Evolutionary conservation across 306 rosid species (phyloP).

Genomic region (Sechiopsis laciniata): DNA sequence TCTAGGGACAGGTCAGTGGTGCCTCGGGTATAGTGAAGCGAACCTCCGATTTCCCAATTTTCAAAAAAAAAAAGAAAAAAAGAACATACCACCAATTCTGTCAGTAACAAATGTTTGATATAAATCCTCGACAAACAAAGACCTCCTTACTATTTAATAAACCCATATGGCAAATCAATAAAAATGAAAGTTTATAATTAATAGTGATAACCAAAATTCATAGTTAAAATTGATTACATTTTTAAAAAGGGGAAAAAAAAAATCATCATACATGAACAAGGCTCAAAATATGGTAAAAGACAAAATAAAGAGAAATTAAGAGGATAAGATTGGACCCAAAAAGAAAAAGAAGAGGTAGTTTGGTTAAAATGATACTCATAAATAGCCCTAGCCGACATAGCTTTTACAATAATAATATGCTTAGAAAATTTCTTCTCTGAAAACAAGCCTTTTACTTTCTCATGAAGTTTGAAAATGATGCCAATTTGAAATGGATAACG

Average conservation of each 20-base stretch:
- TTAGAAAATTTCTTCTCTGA: not conserved
- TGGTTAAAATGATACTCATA: not conserved
- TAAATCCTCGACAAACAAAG: too few relatives aligned
- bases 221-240: too few relatives aligned
- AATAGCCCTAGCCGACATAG: not conserved
- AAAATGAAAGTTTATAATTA: not conserved
- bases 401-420: not conserved
- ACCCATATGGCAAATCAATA: too few relatives aligned
- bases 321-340: not conserved
- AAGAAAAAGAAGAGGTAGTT: not conserved
- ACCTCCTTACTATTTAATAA: too few relatives aligned
- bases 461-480: slow-evolving; percentile 18
- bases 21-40: too few relatives aligned
- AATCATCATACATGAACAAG: not conserved
- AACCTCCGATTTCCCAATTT: too few relatives aligned
- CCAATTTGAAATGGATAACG: not conserved
- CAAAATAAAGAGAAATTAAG: not conserved
- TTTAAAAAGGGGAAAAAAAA: too few relatives aligned
- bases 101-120: too few relatives aligned
- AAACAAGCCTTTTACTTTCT: not conserved
- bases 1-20: too few relatives aligned
- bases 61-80: too few relatives aligned
- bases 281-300: not conserved
- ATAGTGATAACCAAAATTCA: too few relatives aligned
- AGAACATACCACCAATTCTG: too few relatives aligned